Percentiles rank a stretch among this genome's conserved stretches.
Evolutionary conservation across 2,329 filamentous ascomycete species (phyloP).

Genomic region (Epichloe elymi): DNA sequence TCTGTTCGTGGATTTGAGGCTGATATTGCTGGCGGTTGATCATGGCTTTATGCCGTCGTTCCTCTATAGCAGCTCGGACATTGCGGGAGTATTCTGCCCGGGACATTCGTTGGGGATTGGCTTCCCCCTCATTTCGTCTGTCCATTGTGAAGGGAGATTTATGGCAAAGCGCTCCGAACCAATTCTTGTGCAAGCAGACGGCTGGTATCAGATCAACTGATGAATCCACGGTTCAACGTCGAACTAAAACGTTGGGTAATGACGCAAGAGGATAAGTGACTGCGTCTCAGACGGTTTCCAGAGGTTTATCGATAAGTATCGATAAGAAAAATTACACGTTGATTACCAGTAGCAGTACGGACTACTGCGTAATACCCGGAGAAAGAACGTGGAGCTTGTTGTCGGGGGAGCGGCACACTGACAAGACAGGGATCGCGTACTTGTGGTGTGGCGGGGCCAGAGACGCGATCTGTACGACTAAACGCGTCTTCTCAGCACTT

Average conservation of each 20-base stretch:
- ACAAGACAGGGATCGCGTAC: slow-evolving; percentile 1
- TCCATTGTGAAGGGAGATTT: slow-evolving; percentile 8
- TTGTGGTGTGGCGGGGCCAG: slow-evolving; percentile 4
- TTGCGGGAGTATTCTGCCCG: slow-evolving; percentile 11
- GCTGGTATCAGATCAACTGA: background rate
- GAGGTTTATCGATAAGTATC: background rate
- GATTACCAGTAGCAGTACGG: background rate
- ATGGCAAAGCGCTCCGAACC: background rate
- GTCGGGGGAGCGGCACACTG: background rate
- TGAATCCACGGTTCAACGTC: background rate
- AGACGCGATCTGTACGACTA: slow-evolving; percentile 2
- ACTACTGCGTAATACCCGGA: background rate
- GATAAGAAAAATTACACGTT: background rate
- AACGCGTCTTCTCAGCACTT: slow-evolving; percentile 3
- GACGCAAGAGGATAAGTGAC: slow-evolving; percentile 12
- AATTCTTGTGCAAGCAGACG: background rate
- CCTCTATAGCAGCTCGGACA: slow-evolving; percentile 18
- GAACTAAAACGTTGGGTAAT: background rate
- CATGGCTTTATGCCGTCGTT: slow-evolving; percentile 18
- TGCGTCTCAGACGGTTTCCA: too few relatives aligned
- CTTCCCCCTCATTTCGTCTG: slow-evolving; percentile 15
- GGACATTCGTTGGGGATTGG: slow-evolving; percentile 8
- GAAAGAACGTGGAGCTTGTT: slow-evolving; percentile 1
- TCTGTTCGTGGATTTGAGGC: slow-evolving; percentile 18
- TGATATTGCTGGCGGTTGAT: slow-evolving; percentile 17